A percentile compares a stretch with the other conserved stretches of the same genome.
Evolutionary conservation across 306 rosid species (phyloP).

Genomic region (Hylodesmum podocarpum): DNA sequence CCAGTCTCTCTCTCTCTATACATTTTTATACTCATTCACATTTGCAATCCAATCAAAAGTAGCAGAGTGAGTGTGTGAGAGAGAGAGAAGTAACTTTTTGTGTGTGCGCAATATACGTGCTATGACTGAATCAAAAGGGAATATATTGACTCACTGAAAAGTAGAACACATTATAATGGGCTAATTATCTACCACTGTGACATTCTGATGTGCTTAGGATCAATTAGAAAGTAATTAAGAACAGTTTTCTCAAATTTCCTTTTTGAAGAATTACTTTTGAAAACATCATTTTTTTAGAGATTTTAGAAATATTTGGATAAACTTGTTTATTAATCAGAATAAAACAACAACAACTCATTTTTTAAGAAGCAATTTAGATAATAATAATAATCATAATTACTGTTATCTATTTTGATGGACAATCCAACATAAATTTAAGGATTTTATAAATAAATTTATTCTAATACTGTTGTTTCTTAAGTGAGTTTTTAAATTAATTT

Average conservation of each 20-base stretch:
- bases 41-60: background rate
- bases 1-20: background rate
- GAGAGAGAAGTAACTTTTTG: background rate
- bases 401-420: no score
- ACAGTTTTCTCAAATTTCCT: no score
- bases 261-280: background rate
- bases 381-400: no score
- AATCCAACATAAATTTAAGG: no score
- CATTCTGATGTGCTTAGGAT: background rate
- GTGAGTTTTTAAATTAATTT: no score
- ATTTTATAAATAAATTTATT: no score
- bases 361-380: no score
- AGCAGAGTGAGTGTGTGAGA: background rate
- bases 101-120: background rate
- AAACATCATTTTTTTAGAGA: no score
- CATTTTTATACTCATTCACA: background rate
- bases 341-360: no score
- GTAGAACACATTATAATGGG: background rate
- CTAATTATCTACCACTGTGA: background rate
- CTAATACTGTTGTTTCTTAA: no score
- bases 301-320: no score
- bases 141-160: slow-evolving; percentile 6
- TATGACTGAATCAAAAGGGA: slow-evolving; percentile 16
- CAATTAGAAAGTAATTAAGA: background rate
- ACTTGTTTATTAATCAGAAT: no score